A percentile compares a stretch with the other conserved stretches of the same genome.
Conservation (phyloP, 2,329 filamentous ascomycete genomes). For the Fusarium sp. region DNA sequence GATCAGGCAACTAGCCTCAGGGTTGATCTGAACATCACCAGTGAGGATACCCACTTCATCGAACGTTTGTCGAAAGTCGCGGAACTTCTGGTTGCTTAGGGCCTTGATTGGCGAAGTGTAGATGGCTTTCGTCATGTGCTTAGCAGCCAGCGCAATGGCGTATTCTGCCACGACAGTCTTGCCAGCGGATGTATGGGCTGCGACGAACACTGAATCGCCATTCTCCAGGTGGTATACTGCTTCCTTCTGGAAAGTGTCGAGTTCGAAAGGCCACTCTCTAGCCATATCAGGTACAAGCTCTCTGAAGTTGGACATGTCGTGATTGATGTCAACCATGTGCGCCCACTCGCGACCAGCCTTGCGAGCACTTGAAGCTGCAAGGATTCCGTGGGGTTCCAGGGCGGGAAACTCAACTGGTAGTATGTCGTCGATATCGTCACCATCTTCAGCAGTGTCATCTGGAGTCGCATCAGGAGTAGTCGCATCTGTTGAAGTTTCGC, state of each 20-base stretch:
- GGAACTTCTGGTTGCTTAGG: slow-evolving; percentile 97
- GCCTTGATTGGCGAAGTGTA: slow-evolving; percentile 99
- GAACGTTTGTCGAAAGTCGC: slow-evolving; percentile 90
- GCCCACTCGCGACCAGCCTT: slow-evolving; percentile 91
- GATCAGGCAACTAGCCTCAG: slow-evolving; percentile 96
- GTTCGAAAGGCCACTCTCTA: slow-evolving; percentile 93
- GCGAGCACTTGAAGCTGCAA: slow-evolving; percentile 77
- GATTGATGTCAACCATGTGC: slow-evolving; percentile 96
- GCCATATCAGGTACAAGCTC: slow-evolving; percentile 98
- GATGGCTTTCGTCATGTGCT: slow-evolving; percentile 99
- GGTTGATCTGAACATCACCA: slow-evolving; percentile 97
- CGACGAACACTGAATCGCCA: slow-evolving; percentile 97
- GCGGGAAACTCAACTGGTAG: slow-evolving; percentile 94
- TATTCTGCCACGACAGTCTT: slow-evolving; percentile 99
- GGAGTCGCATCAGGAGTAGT: slow-evolving; percentile 45
- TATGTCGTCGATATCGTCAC: slow-evolving; percentile 82
- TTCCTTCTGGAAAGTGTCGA: slow-evolving; percentile 98
- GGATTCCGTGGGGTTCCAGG: slow-evolving; percentile 82
- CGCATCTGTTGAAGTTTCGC: slow-evolving; percentile 43
- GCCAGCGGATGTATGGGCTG: slow-evolving; percentile 95
- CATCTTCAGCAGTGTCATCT: slow-evolving; percentile 61
- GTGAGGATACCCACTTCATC: slow-evolving; percentile 97
- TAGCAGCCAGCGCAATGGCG: slow-evolving; percentile 94
- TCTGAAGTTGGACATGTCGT: slow-evolving; percentile 92
- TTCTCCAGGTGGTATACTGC: slow-evolving; percentile 97